Percentiles rank a stretch among this genome's conserved stretches.
These are phyloP conservation scores for Candida nitratophila DNA, from an alignment of 805 yeast genomes.

Conservation along the genomic window DNA sequence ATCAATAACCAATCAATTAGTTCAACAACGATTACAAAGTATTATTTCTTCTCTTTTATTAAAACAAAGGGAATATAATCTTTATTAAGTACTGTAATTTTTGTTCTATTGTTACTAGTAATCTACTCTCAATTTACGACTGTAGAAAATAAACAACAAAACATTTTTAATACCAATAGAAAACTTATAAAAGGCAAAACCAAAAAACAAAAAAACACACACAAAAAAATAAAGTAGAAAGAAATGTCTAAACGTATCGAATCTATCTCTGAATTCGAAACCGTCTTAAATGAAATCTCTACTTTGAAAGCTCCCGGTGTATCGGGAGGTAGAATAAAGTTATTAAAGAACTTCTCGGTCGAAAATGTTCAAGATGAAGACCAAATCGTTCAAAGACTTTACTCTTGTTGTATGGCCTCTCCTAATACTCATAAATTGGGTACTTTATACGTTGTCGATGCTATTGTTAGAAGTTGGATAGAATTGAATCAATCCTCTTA, in stretches of 20 bases:
- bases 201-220: too few species aligned
- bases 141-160: too few species aligned
- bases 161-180: too few species aligned
- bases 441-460: constrained; percentile 83
- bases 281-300: constrained; percentile 41
- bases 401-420: constrained; percentile 62
- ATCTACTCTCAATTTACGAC: too few species aligned
- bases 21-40: too few species aligned
- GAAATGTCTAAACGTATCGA: background rate
- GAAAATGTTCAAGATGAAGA: constrained; percentile 48
- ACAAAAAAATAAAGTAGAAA: background rate
- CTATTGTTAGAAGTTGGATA: constrained; percentile 78
- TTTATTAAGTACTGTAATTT: too few species aligned
- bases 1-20: too few species aligned
- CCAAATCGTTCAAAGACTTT: constrained; percentile 49
- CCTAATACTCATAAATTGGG: constrained; percentile 85
- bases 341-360: constrained; percentile 71
- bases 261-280: constrained; percentile 35
- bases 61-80: too few species aligned
- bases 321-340: constrained; percentile 90
- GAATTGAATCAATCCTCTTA: constrained; percentile 50
- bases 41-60: too few species aligned
- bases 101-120: too few species aligned
- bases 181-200: too few species aligned
- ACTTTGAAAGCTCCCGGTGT: constrained; percentile 82